These are phyloP conservation scores for Phytophthora ramorum DNA, from an alignment of 352 stramenopile species.

Conservation along the genomic window DNA sequence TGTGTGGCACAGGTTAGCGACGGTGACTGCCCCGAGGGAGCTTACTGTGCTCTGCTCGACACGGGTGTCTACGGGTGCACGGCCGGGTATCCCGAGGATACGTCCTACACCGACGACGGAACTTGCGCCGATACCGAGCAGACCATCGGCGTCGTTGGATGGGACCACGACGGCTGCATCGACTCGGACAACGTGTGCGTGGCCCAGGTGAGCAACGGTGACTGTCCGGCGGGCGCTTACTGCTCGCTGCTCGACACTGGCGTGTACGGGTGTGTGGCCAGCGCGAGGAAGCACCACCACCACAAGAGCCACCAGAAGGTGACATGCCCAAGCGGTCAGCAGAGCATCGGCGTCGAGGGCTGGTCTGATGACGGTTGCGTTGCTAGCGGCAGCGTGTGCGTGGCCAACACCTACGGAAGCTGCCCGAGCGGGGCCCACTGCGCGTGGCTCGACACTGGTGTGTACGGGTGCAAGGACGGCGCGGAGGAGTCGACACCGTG, in stretches of 20 bases:
- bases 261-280: slow-evolving; percentile 32
- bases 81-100: slow-evolving; percentile 7
- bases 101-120: not conserved
- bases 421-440: slow-evolving; percentile 35
- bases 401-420: slow-evolving; percentile 27
- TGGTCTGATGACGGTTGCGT: slow-evolving; percentile 30
- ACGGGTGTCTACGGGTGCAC: slow-evolving; percentile 30
- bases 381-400: slow-evolving; percentile 23
- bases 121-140: slow-evolving; percentile 17
- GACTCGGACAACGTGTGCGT: slow-evolving; percentile 30
- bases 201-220: slow-evolving; percentile 25
- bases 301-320: slow-evolving; percentile 19
- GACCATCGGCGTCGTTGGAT: slow-evolving; percentile 34
- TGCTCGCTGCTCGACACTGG: slow-evolving; percentile 33
- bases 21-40: slow-evolving; percentile 15
- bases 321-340: slow-evolving; percentile 23
- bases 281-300: slow-evolving; percentile 24
- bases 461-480: slow-evolving; percentile 37
- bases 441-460: slow-evolving; percentile 30
- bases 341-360: slow-evolving; percentile 26
- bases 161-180: slow-evolving; percentile 49
- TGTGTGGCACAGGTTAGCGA: slow-evolving; percentile 11
- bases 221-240: slow-evolving; percentile 28
- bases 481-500: slow-evolving; percentile 28
- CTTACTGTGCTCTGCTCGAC: slow-evolving; percentile 27